Evolutionary conservation across 139 green algal genomes (phyloP), one percentile per base, ranked within the genome.

Genomic region (Tetraselmis chui): DNA sequence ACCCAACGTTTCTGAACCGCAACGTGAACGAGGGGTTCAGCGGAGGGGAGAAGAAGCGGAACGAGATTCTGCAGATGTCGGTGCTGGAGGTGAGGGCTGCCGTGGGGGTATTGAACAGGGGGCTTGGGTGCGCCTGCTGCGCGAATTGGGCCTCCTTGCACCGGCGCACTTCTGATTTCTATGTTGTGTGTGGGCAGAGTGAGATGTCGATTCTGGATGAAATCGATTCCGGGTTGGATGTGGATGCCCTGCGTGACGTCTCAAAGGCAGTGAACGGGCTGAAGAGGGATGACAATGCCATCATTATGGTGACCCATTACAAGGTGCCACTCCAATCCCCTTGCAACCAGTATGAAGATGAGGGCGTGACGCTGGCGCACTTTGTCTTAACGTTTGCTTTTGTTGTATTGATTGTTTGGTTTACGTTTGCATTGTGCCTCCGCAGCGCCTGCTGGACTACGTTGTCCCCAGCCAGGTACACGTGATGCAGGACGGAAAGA

Each of bases 21-120:
- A 98, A 99, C 84, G 97, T 99, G 22, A 99, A 99, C 87, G 94
- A 98, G 84, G 96, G 96, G 59, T 99, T 99, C 89, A 96, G 89
- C 23, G 96, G 96, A 26, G 97, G 97, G 32, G 97, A 99, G 86
- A 99, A 98, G 92, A 99, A 99, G 90, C 89, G 97, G 23, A 99
- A 99, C 83, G 97, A 99, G 84, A 95, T 97, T 59, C 79, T 95
- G 77, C 94, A 98, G 90, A 87, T 99, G 30, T 93, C 97, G 27
- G 97, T 98, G 23, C 83, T 98, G 18, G 94, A 98, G 87, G 90
- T 94, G 77, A 0, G 0, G 87, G n/a, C n/a, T n/a, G n/a, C n/a
- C n/a, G n/a, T n/a, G n/a, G n/a, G n/a, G n/a, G n/a, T n/a, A n/a
- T n/a, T n/a, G n/a, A n/a, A n/a, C n/a, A n/a, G n/a, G n/a, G n/a